These are phyloP conservation scores for Rozella allomycis DNA, from an alignment of 371 early-diverging fungal species.

Conservation along the genomic window DNA sequence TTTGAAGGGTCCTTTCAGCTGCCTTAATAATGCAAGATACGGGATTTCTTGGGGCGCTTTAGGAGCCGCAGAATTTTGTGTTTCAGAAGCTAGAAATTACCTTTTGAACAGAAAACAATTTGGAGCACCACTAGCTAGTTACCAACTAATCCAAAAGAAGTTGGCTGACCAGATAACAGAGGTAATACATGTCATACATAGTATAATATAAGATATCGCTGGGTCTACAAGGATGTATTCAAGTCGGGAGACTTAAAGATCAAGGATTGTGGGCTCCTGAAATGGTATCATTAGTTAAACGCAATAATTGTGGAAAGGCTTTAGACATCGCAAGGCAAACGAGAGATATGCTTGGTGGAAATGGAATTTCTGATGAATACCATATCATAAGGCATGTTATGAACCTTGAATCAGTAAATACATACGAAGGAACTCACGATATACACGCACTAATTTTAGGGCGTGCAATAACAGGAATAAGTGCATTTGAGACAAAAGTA, in stretches of 20 bases:
- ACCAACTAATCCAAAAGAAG: slow-evolving; percentile 91
- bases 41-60: slow-evolving; percentile 95
- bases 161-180: slow-evolving; percentile 85
- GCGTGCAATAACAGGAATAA: slow-evolving; percentile 80
- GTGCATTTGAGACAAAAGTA: slow-evolving; percentile 43
- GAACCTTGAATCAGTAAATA: slow-evolving; percentile 89
- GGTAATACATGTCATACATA: slow-evolving; percentile 7
- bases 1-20: slow-evolving; percentile 89
- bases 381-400: slow-evolving; percentile 85
- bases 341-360: slow-evolving; percentile 59
- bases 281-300: slow-evolving; percentile 88
- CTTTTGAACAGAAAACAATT: slow-evolving; percentile 73
- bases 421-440: slow-evolving; percentile 92
- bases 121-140: slow-evolving; percentile 76
- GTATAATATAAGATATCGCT: slow-evolving; percentile 38
- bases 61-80: slow-evolving; percentile 86
- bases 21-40: slow-evolving; percentile 89
- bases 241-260: slow-evolving; percentile 87
- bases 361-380: slow-evolving; percentile 81
- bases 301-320: slow-evolving; percentile 89
- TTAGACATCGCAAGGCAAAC: slow-evolving; percentile 71
- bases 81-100: slow-evolving; percentile 70
- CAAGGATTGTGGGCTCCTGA: slow-evolving; percentile 62
- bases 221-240: slow-evolving; percentile 70
- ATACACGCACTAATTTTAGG: slow-evolving; percentile 87